Evolutionary conservation across 2,329 filamentous ascomycete species (phyloP).

Genomic region (Cytospora chrysosperma): DNA sequence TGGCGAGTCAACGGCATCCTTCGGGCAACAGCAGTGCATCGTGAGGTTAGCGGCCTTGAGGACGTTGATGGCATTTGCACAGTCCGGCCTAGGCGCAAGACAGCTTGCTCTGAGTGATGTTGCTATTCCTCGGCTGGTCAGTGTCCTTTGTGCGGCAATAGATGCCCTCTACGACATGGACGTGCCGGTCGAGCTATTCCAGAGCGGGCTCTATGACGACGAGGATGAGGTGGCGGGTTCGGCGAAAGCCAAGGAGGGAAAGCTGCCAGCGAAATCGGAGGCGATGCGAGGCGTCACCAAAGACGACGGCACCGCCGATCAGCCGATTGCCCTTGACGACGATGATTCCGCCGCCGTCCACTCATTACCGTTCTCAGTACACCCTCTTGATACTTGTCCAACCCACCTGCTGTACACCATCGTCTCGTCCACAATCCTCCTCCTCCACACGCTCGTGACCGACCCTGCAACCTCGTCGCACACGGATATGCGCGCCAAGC

Average conservation of each 20-base stretch:
- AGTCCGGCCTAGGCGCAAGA: constrained; percentile 59
- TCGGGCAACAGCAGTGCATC: constrained; percentile 40
- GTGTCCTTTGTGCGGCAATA: constrained; percentile 62
- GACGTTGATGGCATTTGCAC: constrained; percentile 59
- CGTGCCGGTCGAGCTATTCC: constrained; percentile 34
- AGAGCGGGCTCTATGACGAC: not conserved
- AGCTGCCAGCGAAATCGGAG: not conserved
- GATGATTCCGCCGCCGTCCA: constrained; percentile 23
- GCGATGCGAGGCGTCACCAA: constrained; percentile 8
- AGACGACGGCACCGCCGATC: constrained; percentile 4
- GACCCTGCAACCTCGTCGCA: constrained; percentile 44
- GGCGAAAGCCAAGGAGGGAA: not conserved
- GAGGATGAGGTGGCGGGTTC: not conserved
- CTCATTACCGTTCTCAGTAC: not conserved
- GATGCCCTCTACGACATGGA: constrained; percentile 69
- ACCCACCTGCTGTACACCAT: constrained; percentile 41
- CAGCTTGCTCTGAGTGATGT: constrained; percentile 68
- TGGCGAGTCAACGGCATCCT: constrained; percentile 23
- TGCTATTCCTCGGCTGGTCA: constrained; percentile 72
- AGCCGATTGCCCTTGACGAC: not conserved
- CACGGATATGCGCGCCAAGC: constrained; percentile 67
- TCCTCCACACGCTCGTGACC: constrained; percentile 55
- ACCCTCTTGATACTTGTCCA: constrained; percentile 22
- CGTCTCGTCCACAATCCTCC: constrained; percentile 47
- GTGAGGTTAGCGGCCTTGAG: constrained; percentile 49